Evolutionary conservation across 2,329 filamentous ascomycete genomes (phyloP).

Genomic region (Cercospora sojina): DNA sequence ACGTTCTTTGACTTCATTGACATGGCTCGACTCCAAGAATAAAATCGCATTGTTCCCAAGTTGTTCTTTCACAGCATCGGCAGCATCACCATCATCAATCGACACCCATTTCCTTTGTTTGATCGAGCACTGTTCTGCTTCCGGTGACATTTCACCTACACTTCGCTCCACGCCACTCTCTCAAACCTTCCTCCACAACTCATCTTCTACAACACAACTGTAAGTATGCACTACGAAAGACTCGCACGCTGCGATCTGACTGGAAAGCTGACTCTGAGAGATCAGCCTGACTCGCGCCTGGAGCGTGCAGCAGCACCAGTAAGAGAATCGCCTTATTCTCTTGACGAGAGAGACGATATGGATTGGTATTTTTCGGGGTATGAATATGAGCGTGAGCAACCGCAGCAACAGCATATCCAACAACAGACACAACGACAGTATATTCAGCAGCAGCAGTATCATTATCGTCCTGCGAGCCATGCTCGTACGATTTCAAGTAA

Average conservation of each 20-base stretch:
- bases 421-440: background rate
- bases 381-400: background rate
- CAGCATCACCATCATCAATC: background rate
- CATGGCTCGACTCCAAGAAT: background rate
- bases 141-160: background rate
- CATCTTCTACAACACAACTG: background rate
- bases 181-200: background rate
- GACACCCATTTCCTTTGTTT: background rate
- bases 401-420: background rate
- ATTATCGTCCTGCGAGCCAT: background rate
- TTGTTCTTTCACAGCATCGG: background rate
- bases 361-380: background rate
- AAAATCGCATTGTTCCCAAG: background rate
- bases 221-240: slow-evolving; percentile 3
- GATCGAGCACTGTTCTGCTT: background rate
- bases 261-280: slow-evolving; percentile 1
- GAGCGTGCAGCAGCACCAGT: background rate
- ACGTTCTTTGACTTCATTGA: background rate
- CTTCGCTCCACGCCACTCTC: background rate
- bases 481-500: background rate
- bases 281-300: slow-evolving; percentile 4
- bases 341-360: background rate
- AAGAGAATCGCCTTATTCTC: background rate
- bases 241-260: background rate
- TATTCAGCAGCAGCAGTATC: background rate